phyloP scores from a whole-genome alignment of 192 early-diverging fungal genomes.

The Radiomyces spectabilis region DNA sequence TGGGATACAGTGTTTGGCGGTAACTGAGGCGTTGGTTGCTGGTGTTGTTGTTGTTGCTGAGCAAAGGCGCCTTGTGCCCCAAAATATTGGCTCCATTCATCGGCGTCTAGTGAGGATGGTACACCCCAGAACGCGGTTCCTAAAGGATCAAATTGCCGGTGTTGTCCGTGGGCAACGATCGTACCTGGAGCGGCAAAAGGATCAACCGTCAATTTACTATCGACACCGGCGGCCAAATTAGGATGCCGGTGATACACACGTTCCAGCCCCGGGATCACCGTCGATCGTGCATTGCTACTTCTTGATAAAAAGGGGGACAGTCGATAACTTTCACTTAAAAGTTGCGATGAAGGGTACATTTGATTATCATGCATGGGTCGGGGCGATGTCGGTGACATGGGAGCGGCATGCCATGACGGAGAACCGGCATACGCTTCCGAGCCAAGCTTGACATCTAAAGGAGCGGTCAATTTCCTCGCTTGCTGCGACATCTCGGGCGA shows the following conservation, averaged over 20 bases:
- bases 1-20: neutral
- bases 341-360: too few relatives aligned
- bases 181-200: constrained; percentile 28
- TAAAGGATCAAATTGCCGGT: constrained; percentile 15
- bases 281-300: neutral
- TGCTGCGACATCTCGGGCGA: constrained; percentile 9
- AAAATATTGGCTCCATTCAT: constrained; percentile 29
- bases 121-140: constrained; percentile 25
- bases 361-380: neutral
- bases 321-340: too few relatives aligned
- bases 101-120: constrained; percentile 21
- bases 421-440: neutral
- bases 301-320: neutral
- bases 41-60: neutral
- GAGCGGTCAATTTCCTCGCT: neutral
- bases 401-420: neutral
- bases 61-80: constrained; percentile 14
- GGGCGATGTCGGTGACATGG: neutral
- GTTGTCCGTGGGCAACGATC: neutral
- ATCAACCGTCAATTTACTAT: constrained; percentile 14
- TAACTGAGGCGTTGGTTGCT: neutral
- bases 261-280: neutral
- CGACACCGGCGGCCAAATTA: neutral
- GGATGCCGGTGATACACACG: neutral
- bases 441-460: neutral